phyloP scores from a whole-genome alignment of 495 filamentous ascomycete genomes.

The Podospora pseudoanserina region DNA sequence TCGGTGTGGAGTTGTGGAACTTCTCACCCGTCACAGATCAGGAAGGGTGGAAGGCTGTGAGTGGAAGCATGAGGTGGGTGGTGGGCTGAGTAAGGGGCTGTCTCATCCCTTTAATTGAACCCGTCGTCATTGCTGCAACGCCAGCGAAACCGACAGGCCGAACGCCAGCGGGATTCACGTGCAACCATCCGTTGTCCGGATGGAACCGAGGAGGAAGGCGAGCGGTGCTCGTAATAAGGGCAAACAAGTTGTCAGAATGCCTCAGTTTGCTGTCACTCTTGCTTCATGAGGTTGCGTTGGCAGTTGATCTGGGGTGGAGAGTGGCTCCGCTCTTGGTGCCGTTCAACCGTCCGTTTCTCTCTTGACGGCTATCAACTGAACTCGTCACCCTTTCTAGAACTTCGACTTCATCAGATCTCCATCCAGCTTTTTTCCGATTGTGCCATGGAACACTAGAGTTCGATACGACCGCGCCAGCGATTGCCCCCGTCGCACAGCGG shows the following conservation, averaged over 20 bases:
- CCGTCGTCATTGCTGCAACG: no score
- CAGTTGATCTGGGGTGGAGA: background rate
- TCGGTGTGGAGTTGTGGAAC: background rate
- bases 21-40: no score
- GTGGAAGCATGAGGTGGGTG: background rate
- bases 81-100: background rate
- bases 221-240: background rate
- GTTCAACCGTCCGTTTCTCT: background rate
- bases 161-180: background rate
- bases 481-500: background rate
- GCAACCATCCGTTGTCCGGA: background rate
- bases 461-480: background rate
- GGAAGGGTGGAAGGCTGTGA: no score
- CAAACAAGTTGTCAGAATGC: background rate
- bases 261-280: background rate
- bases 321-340: background rate
- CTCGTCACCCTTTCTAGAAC: background rate
- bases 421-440: background rate
- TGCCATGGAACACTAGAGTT: background rate
- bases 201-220: background rate
- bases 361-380: background rate
- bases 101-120: background rate
- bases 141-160: background rate
- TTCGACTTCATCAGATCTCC: background rate
- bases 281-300: background rate